phyloP scores from a whole-genome alignment of 345 rosid species.

The Moricandia arvensis region DNA sequence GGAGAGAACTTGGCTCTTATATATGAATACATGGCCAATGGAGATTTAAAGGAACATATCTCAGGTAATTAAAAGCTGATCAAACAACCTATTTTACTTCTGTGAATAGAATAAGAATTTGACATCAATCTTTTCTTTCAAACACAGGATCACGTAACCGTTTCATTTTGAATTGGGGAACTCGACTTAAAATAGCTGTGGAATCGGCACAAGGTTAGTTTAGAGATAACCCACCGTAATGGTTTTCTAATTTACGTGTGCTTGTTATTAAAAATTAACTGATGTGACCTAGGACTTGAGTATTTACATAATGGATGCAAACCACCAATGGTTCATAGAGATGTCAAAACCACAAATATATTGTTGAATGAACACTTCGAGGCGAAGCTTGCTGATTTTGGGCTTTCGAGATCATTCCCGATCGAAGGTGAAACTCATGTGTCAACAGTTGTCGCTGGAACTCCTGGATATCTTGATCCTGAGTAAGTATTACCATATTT shows the following conservation, averaged over 20 bases:
- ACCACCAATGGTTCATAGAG: slow-evolving; percentile 41
- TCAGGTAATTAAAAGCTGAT: slow-evolving; percentile 3
- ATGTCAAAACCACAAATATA: slow-evolving; percentile 38
- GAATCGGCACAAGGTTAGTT: slow-evolving; percentile 52
- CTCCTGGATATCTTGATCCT: slow-evolving; percentile 37
- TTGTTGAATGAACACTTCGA: slow-evolving; percentile 47
- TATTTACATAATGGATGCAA: slow-evolving; percentile 38
- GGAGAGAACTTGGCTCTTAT: slow-evolving; percentile 41
- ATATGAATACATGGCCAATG: slow-evolving; percentile 59
- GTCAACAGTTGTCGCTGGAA: slow-evolving; percentile 37
- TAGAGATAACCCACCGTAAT: neutral
- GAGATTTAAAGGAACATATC: slow-evolving; percentile 46
- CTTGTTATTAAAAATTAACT: neutral
- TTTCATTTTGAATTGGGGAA: slow-evolving; percentile 41
- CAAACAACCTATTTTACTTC: neutral
- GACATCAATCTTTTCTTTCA: neutral
- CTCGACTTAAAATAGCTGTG: slow-evolving; percentile 41
- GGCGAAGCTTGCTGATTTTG: slow-evolving; percentile 49
- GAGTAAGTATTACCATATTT: slow-evolving; percentile 22
- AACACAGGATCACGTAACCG: slow-evolving; percentile 21
- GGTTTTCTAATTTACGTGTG: neutral
- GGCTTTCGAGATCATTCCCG: slow-evolving; percentile 35
- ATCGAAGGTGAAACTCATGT: slow-evolving; percentile 37
- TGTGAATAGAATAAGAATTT: neutral
- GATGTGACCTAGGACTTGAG: slow-evolving; percentile 26